A percentile compares a stretch with the other conserved stretches of the same genome.
Conservation (phyloP, 352 stramenopile species). For the Pythium phragmitis region DNA sequence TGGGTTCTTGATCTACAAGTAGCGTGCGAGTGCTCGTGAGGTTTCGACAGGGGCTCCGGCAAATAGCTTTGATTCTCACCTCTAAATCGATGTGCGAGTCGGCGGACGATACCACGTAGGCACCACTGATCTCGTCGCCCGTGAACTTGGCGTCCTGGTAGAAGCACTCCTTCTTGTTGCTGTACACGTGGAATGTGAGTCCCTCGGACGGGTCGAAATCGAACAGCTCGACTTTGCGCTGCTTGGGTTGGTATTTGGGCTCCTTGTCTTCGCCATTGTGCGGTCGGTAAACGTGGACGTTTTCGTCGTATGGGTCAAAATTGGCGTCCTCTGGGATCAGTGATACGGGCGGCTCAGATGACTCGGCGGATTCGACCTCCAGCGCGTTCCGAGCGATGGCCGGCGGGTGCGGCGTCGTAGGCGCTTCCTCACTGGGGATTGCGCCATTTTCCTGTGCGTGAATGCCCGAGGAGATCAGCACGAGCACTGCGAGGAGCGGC, state of each 20-base stretch:
- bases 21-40: too few relatives aligned
- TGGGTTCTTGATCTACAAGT: conserved; percentile 57
- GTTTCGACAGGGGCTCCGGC: too few relatives aligned
- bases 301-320: conserved; percentile 59
- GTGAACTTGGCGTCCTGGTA: conserved; percentile 73
- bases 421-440: conserved; percentile 2
- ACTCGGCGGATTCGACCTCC: conserved; percentile 1
- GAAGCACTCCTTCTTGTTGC: conserved; percentile 50
- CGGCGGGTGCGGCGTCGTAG: neutral
- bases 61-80: conserved; percentile 9
- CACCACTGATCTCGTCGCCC: conserved; percentile 57
- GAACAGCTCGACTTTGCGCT: conserved; percentile 55
- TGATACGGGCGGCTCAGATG: neutral
- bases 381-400: conserved; percentile 9
- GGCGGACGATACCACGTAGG: conserved; percentile 72
- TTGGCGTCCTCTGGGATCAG: conserved; percentile 46
- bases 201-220: conserved; percentile 84
- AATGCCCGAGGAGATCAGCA: neutral
- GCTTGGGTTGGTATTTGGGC: conserved; percentile 37
- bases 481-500: neutral
- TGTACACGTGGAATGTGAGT: conserved; percentile 69
- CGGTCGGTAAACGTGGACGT: conserved; percentile 8
- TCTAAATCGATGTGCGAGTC: conserved; percentile 74
- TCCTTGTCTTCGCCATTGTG: conserved; percentile 24
- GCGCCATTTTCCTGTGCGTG: neutral